These are phyloP conservation scores for Alectoria sarmentosa DNA, from an alignment of 495 filamentous ascomycete species.

Conservation along the genomic window DNA sequence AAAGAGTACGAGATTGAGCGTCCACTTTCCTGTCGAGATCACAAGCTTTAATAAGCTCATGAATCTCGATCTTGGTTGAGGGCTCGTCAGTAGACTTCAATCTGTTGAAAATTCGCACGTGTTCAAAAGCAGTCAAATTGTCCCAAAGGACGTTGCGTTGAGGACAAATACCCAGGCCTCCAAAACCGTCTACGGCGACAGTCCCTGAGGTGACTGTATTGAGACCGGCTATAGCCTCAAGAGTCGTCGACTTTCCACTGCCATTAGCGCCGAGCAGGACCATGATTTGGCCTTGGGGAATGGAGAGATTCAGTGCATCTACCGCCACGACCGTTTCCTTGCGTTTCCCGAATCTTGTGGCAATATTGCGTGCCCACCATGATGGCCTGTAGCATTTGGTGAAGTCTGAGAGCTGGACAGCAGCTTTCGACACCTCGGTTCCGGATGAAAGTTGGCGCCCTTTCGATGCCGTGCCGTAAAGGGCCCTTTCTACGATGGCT, in stretches of 20 bases:
- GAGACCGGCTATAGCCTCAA: slow-evolving; percentile 77
- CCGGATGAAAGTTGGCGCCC: slow-evolving; percentile 47
- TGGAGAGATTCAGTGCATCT: slow-evolving; percentile 54
- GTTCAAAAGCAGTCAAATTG: slow-evolving; percentile 71
- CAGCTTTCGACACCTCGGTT: slow-evolving; percentile 30
- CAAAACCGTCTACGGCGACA: slow-evolving; percentile 63
- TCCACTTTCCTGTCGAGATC: slow-evolving; percentile 64
- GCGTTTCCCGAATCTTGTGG: slow-evolving; percentile 44
- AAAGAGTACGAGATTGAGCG: slow-evolving; percentile 60
- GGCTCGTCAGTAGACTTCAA: slow-evolving; percentile 55
- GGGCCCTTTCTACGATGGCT: slow-evolving; percentile 59
- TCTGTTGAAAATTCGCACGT: slow-evolving; percentile 68
- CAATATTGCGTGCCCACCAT: slow-evolving; percentile 44
- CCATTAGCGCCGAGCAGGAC: slow-evolving; percentile 82
- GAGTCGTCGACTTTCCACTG: slow-evolving; percentile 77
- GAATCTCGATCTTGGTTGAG: slow-evolving; percentile 48
- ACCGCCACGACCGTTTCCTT: slow-evolving; percentile 66
- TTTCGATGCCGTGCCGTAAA: slow-evolving; percentile 66
- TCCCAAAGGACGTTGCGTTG: slow-evolving; percentile 91
- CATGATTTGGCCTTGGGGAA: slow-evolving; percentile 68
- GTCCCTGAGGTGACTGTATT: slow-evolving; percentile 61
- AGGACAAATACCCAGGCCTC: slow-evolving; percentile 78
- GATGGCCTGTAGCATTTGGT: slow-evolving; percentile 68
- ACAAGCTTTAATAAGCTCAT: slow-evolving; percentile 54
- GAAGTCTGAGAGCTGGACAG: slow-evolving; percentile 59